Evolutionary conservation across 306 rosid genomes (phyloP).

Genomic region (Rubus idaeus): DNA sequence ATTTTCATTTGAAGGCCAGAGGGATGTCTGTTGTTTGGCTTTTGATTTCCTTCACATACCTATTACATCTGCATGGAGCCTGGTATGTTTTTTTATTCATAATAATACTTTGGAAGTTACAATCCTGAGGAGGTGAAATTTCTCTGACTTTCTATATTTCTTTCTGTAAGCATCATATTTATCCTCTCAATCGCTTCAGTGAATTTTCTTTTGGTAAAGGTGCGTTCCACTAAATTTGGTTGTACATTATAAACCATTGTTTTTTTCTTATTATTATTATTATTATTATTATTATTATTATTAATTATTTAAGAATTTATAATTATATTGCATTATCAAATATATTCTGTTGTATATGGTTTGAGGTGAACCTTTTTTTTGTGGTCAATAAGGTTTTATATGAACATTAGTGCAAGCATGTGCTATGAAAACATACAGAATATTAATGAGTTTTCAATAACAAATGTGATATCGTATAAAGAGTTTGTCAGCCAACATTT

Average conservation of each 20-base stretch:
- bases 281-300: background rate
- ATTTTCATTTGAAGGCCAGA: conserved; percentile 49
- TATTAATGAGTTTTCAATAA: background rate
- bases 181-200: conserved; percentile 66
- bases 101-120: background rate
- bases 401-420: background rate
- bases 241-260: background rate
- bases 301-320: background rate
- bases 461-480: background rate
- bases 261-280: background rate
- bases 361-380: background rate
- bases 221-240: conserved; percentile 32
- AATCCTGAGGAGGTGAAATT: background rate
- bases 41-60: conserved; percentile 66
- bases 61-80: conserved; percentile 85
- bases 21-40: conserved; percentile 90
- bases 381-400: background rate
- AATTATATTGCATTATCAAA: background rate
- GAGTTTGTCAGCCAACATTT: background rate
- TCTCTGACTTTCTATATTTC: conserved; percentile 26
- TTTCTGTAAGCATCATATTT: conserved; percentile 61
- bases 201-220: conserved; percentile 86
- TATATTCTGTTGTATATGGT: background rate
- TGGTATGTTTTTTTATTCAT: conserved; percentile 49
- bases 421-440: background rate